Percentiles rank a stretch among this genome's conserved stretches.
phyloP scores from a whole-genome alignment of 768 basidiomycete genomes.

The Phlebiopsis gigantea region DNA sequence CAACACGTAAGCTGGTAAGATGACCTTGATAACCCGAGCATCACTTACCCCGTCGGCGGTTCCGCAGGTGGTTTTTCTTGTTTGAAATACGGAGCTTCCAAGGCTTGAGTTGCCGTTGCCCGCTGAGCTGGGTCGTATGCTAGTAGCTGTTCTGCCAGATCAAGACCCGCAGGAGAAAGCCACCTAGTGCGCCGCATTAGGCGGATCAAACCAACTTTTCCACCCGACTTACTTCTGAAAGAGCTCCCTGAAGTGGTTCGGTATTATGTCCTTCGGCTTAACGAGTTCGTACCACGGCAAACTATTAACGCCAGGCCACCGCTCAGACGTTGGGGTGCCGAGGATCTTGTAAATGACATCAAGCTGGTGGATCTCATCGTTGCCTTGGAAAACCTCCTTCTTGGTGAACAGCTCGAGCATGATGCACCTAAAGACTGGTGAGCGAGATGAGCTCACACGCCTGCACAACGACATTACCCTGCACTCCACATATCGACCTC shows the following conservation, averaged over 20 bases:
- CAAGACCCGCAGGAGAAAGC: slow-evolving; percentile 80
- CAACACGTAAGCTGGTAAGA: not conserved
- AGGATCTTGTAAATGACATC: slow-evolving; percentile 88
- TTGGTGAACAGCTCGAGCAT: slow-evolving; percentile 97
- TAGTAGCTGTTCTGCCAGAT: slow-evolving; percentile 80
- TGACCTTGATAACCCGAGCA: not conserved
- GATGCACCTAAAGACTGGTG: slow-evolving; percentile 64
- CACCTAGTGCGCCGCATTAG: slow-evolving; percentile 44
- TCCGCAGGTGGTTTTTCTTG: slow-evolving; percentile 70
- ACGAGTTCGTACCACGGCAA: slow-evolving; percentile 99
- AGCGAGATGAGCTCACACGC: slow-evolving; percentile 4
- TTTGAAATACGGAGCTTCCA: slow-evolving; percentile 80
- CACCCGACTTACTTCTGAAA: slow-evolving; percentile 65
- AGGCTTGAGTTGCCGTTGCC: slow-evolving; percentile 72
- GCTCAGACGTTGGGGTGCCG: slow-evolving; percentile 79
- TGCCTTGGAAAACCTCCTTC: slow-evolving; percentile 96
- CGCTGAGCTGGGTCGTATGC: slow-evolving; percentile 77
- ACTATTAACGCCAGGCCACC: slow-evolving; percentile 78
- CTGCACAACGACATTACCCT: slow-evolving; percentile 50
- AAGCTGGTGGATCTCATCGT: slow-evolving; percentile 96
- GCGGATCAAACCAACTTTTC: not conserved
- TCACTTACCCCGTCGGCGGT: slow-evolving; percentile 74
- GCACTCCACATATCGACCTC: slow-evolving; percentile 99
- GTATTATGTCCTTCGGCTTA: slow-evolving; percentile 72
- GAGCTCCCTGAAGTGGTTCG: slow-evolving; percentile 75